A percentile compares a stretch with the other conserved stretches of the same genome.
phyloP scores from a whole-genome alignment of 768 basidiomycete species.

The Hemileccinum impolitum region DNA sequence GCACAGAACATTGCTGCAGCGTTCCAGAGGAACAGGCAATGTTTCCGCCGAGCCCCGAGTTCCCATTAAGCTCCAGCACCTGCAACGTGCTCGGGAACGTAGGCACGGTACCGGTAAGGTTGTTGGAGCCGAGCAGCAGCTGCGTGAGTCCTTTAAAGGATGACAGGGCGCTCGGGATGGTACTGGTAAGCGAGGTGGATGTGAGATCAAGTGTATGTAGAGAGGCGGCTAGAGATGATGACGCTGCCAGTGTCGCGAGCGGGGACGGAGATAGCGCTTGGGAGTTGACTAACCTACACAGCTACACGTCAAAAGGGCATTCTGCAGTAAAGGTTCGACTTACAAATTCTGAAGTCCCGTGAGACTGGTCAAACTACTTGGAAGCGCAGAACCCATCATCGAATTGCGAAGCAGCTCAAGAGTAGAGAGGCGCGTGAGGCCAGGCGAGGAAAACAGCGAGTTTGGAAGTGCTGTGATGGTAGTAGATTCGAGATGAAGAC shows the following conservation, averaged over 20 bases:
- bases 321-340: neutral
- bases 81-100: constrained; percentile 35
- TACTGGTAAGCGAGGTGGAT: constrained; percentile 37
- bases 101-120: constrained; percentile 35
- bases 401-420: constrained; percentile 40
- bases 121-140: constrained; percentile 38
- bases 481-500: constrained; percentile 42
- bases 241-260: constrained; percentile 30
- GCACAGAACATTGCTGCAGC: constrained; percentile 21
- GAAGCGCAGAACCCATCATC: constrained; percentile 37
- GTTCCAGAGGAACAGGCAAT: constrained; percentile 13
- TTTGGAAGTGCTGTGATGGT: constrained; percentile 35
- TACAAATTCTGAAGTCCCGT: constrained; percentile 39
- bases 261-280: constrained; percentile 33
- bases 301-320: constrained; percentile 1
- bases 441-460: constrained; percentile 31
- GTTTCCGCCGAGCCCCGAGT: constrained; percentile 34
- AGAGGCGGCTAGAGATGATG: constrained; percentile 31
- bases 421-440: constrained; percentile 32
- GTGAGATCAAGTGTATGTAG: constrained; percentile 39
- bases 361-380: constrained; percentile 32
- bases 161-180: constrained; percentile 34
- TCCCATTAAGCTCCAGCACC: constrained; percentile 35
- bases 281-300: constrained; percentile 34
- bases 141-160: constrained; percentile 35